Base-by-base conservation (phyloP, 805 yeast species). In the Myxozyma udenii region DNA sequence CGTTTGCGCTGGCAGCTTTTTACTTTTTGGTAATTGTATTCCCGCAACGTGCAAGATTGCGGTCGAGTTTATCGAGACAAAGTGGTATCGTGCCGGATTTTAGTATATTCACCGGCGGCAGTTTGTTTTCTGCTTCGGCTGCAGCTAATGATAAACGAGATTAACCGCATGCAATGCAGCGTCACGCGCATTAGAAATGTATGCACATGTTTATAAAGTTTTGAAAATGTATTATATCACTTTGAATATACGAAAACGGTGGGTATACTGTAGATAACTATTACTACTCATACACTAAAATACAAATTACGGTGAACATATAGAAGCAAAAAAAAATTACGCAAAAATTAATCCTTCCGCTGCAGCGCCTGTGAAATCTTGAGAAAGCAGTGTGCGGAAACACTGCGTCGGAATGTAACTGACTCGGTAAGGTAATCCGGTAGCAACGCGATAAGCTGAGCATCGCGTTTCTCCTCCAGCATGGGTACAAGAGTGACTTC, bases 391-490 rank as follows among this genome's bases (percentile, higher is more conserved):
- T 63, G 66, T 6, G 64, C 44, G 9, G 63, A 61, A 38, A 61
- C 60, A 14, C 50, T 55, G 14, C 59, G 47, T 46, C 43, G 35
- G 46, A 64, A 63, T 22, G 64, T 53, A 37, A 64, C 32, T 19
- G 67, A 60, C 41, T 63, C 67, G 24, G 61, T 53, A 26, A 63
- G 57, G 38, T 64, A 64, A 26, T 56, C 61, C 7, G 67, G 67
- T 25, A 64, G 36, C 5, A 61, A 47, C 16, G 49, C 30, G 23
- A 51, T 23, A 43, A 62, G 30, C 33, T 48, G 46, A 12, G 47
- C 55, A 28, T 64, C 65, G 3, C 57, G 44, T 30, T 48, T 41
- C 28, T 45, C 54, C n/a, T 62, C 67, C 6, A 60, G 41, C 39
- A 51, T 38, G 4, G 67, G 67, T 5, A 48, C 50, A 33, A 56